These are phyloP conservation scores for Colletotrichum lentis DNA, from an alignment of 2,329 filamentous ascomycete species.

Conservation along the genomic window DNA sequence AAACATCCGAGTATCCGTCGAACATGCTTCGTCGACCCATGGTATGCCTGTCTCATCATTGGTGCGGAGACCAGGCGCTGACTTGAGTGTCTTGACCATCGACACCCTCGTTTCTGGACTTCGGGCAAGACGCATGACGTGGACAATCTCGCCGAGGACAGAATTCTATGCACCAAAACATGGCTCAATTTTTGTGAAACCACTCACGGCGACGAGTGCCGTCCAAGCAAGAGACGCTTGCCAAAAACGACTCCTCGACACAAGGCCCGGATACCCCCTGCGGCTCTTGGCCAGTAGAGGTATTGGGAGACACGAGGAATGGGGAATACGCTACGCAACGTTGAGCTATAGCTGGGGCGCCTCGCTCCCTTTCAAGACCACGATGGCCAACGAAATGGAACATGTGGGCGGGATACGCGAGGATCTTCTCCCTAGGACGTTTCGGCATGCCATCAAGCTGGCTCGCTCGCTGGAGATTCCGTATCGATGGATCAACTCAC, in stretches of 20 bases:
- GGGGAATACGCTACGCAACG: not conserved
- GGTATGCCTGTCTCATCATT: not conserved
- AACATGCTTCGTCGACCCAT: not conserved
- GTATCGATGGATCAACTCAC: conserved; percentile 17
- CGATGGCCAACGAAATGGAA: not conserved
- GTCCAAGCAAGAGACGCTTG: not conserved
- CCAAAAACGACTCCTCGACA: conserved; percentile 4
- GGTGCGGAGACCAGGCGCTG: not conserved
- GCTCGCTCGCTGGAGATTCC: not conserved
- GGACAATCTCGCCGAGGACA: not conserved
- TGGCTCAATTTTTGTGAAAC: conserved; percentile 4
- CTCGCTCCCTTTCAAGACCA: not conserved
- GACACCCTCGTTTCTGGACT: conserved; percentile 11
- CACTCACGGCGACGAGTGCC: not conserved
- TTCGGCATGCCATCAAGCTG: not conserved
- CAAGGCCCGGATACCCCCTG: not conserved
- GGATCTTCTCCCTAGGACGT: not conserved
- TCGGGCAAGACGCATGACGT: not conserved
- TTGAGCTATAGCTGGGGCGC: conserved; percentile 21
- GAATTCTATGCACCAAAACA: not conserved
- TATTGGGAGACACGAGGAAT: not conserved
- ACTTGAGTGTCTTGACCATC: not conserved
- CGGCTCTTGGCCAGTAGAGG: not conserved
- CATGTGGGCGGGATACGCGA: not conserved
- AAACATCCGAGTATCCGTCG: not conserved